Conservation (phyloP, 2,329 filamentous ascomycete species). For the Hymenoscyphus infarciens region DNA sequence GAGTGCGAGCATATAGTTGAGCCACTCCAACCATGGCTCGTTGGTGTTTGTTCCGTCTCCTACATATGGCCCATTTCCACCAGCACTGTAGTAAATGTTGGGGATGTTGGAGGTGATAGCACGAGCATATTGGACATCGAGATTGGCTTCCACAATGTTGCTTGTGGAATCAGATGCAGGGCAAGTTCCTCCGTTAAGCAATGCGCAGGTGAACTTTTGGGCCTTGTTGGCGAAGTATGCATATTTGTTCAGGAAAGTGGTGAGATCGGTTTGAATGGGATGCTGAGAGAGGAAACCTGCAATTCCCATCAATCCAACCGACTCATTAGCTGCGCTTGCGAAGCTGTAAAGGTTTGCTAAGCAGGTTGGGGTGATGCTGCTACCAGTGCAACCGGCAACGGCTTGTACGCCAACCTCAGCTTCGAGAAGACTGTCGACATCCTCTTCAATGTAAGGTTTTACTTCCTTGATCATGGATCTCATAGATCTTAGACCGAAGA, state of each 20-base stretch:
- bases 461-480: slow-evolving; percentile 26
- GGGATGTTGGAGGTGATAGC: slow-evolving; percentile 52
- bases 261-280: slow-evolving; percentile 28
- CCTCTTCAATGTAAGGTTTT: slow-evolving; percentile 12
- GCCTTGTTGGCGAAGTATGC: slow-evolving; percentile 26
- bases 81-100: slow-evolving; percentile 53
- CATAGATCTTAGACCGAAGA: slow-evolving; percentile 44
- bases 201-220: slow-evolving; percentile 35
- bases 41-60: slow-evolving; percentile 50
- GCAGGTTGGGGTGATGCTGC: slow-evolving; percentile 30
- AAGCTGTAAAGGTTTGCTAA: slow-evolving; percentile 33
- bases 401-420: slow-evolving; percentile 16
- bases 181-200: slow-evolving; percentile 35
- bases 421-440: slow-evolving; percentile 8
- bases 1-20: slow-evolving; percentile 55
- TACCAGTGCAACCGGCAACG: slow-evolving; percentile 30
- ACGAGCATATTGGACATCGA: slow-evolving; percentile 57
- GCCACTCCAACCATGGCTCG: slow-evolving; percentile 64
- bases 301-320: slow-evolving; percentile 28
- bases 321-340: slow-evolving; percentile 20
- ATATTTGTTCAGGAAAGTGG: slow-evolving; percentile 30
- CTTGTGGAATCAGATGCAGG: slow-evolving; percentile 21
- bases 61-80: slow-evolving; percentile 52
- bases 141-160: slow-evolving; percentile 47
- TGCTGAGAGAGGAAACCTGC: slow-evolving; percentile 32